Conservation (phyloP, 495 filamentous ascomycete genomes). For the Beverwykella pulmonaria region DNA sequence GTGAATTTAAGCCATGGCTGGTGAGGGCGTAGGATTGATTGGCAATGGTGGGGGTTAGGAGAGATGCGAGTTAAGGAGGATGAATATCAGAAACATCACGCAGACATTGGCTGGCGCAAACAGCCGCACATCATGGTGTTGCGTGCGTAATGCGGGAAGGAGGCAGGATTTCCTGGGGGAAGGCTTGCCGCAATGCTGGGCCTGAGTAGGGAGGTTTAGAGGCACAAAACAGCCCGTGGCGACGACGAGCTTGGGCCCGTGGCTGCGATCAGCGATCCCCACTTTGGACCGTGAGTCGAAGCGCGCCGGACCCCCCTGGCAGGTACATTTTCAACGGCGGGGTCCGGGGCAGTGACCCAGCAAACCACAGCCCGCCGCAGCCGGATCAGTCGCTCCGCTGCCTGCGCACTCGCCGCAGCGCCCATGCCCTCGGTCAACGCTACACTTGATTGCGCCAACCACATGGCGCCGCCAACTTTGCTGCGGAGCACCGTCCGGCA, state of each 20-base stretch:
- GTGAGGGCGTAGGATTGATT: neutral
- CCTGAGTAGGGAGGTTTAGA: slow-evolving; percentile 6
- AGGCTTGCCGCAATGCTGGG: slow-evolving; percentile 4
- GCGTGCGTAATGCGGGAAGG: neutral
- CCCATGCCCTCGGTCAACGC: neutral
- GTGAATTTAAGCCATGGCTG: neutral
- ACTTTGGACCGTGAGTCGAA: neutral
- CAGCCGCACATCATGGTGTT: neutral
- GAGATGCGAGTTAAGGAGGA: neutral
- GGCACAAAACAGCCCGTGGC: too few species aligned
- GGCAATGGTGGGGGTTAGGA: neutral
- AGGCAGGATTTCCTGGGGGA: slow-evolving; percentile 12
- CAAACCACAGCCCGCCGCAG: neutral
- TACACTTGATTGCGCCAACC: neutral
- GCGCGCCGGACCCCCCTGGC: neutral
- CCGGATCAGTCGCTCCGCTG: slow-evolving; percentile 3
- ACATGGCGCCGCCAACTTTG: neutral
- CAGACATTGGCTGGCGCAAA: neutral
- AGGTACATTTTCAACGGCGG: neutral
- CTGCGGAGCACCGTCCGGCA: neutral
- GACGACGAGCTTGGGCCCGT: neutral
- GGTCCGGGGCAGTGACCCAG: neutral
- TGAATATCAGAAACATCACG: neutral
- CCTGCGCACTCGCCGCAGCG: neutral
- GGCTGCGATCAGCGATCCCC: neutral